Evolutionary conservation across 2,329 filamentous ascomycete species (phyloP).

Genomic region (Fusarium sp.): DNA sequence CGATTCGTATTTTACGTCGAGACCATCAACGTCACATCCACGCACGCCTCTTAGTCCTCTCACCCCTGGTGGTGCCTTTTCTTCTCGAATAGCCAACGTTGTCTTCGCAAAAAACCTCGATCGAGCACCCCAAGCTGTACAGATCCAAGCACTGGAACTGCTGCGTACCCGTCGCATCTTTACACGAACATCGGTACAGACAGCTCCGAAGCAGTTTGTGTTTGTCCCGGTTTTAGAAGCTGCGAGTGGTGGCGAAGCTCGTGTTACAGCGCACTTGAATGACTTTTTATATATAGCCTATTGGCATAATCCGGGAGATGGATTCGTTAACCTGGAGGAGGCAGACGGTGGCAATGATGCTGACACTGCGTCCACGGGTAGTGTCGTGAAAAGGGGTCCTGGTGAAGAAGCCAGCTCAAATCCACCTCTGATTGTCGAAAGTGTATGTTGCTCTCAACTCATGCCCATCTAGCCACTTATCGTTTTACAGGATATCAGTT

Average conservation of each 20-base stretch:
- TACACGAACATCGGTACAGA: constrained; percentile 79
- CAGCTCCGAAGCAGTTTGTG: constrained; percentile 82
- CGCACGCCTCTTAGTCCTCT: constrained; percentile 49
- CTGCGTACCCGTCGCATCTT: constrained; percentile 84
- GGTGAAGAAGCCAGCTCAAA: constrained; percentile 35
- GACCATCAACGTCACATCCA: constrained; percentile 40
- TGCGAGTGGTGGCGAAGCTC: constrained; percentile 60
- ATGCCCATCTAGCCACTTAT: constrained; percentile 18
- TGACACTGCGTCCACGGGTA: constrained; percentile 57
- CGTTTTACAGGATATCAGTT: constrained; percentile 65
- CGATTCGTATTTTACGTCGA: constrained; percentile 52
- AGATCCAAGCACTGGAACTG: constrained; percentile 84
- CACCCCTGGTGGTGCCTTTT: constrained; percentile 44
- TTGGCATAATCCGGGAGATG: constrained; percentile 80
- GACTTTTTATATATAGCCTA: constrained; percentile 92
- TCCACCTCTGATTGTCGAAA: constrained; percentile 57
- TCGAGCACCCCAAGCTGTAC: constrained; percentile 77
- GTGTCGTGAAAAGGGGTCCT: constrained; percentile 60
- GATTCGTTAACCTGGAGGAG: constrained; percentile 81
- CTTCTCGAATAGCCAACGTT: constrained; percentile 78
- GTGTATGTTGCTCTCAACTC: constrained; percentile 53
- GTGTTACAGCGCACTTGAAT: constrained; percentile 73
- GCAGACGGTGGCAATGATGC: constrained; percentile 51
- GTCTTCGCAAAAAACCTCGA: constrained; percentile 87
- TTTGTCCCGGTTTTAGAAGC: constrained; percentile 79